phyloP scores from a whole-genome alignment of 2,329 filamentous ascomycete species.

The Fulvia fulva region DNA sequence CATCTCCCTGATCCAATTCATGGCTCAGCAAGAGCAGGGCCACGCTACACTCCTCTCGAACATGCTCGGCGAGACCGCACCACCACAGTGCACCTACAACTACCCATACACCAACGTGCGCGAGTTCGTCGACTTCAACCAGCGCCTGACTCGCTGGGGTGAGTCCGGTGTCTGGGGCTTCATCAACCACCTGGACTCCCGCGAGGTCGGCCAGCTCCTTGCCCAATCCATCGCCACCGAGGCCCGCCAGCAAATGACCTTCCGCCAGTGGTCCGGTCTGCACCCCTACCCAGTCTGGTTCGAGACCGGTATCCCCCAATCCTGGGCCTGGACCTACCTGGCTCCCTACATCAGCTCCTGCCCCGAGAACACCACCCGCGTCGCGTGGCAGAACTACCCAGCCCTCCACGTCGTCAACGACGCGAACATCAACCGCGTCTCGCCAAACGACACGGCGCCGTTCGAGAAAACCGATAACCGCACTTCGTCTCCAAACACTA shows the following conservation, averaged over 20 bases:
- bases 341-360: constrained; percentile 78
- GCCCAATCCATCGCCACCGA: constrained; percentile 74
- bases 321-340: constrained; percentile 77
- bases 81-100: constrained; percentile 74
- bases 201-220: constrained; percentile 68
- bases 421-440: constrained; percentile 66
- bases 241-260: constrained; percentile 77
- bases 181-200: constrained; percentile 70
- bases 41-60: constrained; percentile 74
- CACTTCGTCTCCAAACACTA: constrained; percentile 53
- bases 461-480: constrained; percentile 63
- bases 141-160: constrained; percentile 78
- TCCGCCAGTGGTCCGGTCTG: constrained; percentile 75
- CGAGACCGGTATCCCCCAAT: constrained; percentile 73
- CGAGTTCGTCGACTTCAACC: constrained; percentile 78
- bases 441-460: constrained; percentile 56
- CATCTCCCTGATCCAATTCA: constrained; percentile 67
- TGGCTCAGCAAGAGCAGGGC: constrained; percentile 72
- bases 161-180: constrained; percentile 80
- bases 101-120: constrained; percentile 71
- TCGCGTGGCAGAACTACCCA: constrained; percentile 84
- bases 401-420: constrained; percentile 68
- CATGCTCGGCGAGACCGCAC: constrained; percentile 68
- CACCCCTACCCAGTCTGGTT: constrained; percentile 84
- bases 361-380: constrained; percentile 65